Evolutionary conservation across 2,329 filamentous ascomycete genomes (phyloP), one percentile per base, ranked within the genome.

Genomic region (Colletotrichum incanum): DNA sequence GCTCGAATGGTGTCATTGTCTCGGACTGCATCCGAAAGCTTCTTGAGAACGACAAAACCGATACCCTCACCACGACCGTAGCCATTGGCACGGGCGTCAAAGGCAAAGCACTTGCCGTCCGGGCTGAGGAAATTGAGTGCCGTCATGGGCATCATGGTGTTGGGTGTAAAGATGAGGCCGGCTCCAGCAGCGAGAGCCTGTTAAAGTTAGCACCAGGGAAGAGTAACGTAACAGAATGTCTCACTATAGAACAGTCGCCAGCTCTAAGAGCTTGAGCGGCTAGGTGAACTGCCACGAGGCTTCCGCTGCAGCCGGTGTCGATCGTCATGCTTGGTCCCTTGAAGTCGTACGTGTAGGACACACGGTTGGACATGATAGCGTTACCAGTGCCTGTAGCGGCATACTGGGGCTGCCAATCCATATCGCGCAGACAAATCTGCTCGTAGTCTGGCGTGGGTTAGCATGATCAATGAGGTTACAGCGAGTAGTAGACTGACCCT

Each of bases 41-140:
- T 85, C 78, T 93, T 93, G 58, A 93, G 76, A 4, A 92, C 76
- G 1, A 93, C 79, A n/a, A 88, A 84, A 0, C 86, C 89, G 34
- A 89, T 83, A 0, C 91, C 91, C 76, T 93, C 91, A 1, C 90
- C 91, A 41, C 91, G 84, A 0, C 87, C 90, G 76, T 93, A 93
- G 1, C 91, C 92, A 70, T 89, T 88, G 23, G 89, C 91, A 3
- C 84, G 83, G n/a, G 82, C 77, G 75, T 91, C 90, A 76, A 88
- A 91, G 6, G 87, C 87, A 71, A 86, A 86, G 45, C 82, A 86
- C 70, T 83, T 87, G 1, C 87, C 87, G 67, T 86, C 83, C 1
- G 86, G 83, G 54, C 86, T 87, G 0, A 89, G 79, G 63, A 89
- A 88, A 73, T 87, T 87, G 23, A 89, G 78, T 5, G 84, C 86